phyloP scores from a whole-genome alignment of 2,329 filamentous ascomycete genomes.

The Volutella citrinella region DNA sequence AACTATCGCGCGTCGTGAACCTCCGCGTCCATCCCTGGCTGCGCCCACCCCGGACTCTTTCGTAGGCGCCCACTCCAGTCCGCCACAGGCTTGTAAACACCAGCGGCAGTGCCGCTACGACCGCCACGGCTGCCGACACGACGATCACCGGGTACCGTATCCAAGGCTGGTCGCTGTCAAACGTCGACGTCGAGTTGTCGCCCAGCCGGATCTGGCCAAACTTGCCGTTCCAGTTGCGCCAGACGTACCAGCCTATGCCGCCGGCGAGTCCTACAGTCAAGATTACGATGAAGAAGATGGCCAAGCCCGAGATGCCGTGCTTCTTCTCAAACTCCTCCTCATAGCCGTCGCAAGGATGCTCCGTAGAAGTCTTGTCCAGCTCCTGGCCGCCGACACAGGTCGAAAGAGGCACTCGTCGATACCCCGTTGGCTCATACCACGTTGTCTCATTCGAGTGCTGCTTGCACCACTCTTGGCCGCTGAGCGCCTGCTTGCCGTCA shows the following conservation, averaged over 20 bases:
- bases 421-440: constrained; percentile 83
- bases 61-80: constrained; percentile 49
- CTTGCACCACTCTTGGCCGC: constrained; percentile 49
- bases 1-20: constrained; percentile 86
- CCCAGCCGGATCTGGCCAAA: constrained; percentile 92
- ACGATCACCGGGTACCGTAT: constrained; percentile 80
- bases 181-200: constrained; percentile 51
- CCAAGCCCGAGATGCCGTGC: constrained; percentile 67
- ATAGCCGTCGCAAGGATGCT: constrained; percentile 67
- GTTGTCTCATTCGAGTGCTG: constrained; percentile 67
- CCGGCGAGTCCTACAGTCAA: constrained; percentile 70
- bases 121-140: constrained; percentile 61
- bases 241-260: constrained; percentile 79
- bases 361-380: constrained; percentile 62
- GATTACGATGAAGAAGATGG: constrained; percentile 81
- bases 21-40: constrained; percentile 57
- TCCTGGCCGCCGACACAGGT: constrained; percentile 78
- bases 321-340: constrained; percentile 77
- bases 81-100: constrained; percentile 73
- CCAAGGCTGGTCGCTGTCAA: constrained; percentile 72
- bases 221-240: constrained; percentile 79
- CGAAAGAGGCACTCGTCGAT: constrained; percentile 83
- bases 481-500: constrained; percentile 61
- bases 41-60: constrained; percentile 48
- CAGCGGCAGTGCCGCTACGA: constrained; percentile 64